Base-by-base conservation (phyloP, 495 filamentous ascomycete genomes). In the Lophium mytilinum region DNA sequence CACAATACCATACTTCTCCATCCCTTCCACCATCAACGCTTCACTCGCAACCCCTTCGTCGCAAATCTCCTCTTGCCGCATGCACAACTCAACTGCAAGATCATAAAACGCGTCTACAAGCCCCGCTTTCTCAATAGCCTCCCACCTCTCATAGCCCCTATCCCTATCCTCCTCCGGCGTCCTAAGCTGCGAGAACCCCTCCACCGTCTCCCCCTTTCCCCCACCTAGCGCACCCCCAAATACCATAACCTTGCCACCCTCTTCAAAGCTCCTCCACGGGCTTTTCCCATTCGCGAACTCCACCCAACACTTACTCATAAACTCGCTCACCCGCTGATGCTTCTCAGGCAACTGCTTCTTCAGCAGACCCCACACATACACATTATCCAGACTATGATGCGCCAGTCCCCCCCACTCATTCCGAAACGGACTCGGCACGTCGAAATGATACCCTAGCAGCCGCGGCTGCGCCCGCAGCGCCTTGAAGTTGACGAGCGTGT, bases 371-470 rank as follows among this genome's bases (percentile, higher is more conserved):
- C 49, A 52, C 9, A 52, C 37, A 37, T 52, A 52, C 12, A 37
- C 49, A 37, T 52, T 37, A 52, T 52, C 49, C 18, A 52, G 33
- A 37, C 18, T 52, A 37, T 52, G 49, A 52, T 52, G 49, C 49
- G 49, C 49, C n/a, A 37, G 5, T 6, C 49, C 49, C 1, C 49
- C 49, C 49, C 49, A 52, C n/a, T 52, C 49, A 52, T 52, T 52
- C n/a, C 36, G 4, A 37, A 52, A 52, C 18, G 49, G 49, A 37
- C 49, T 52, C n/a, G 18, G 49, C 33, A 52, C 49, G 33, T 52
- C 49, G 49, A 52, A 52, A 35, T 52, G 49, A 37, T 52, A 52
- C n/a, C 24, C 49, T 9, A 35, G 37, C 9, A 33, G 4, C 6
- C 19, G n/a, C 14, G 49, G 49, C 14, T 52, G 33, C 14, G 49